These are phyloP conservation scores for Neurospora sp. DNA, from an alignment of 495 filamentous ascomycete species.

Conservation along the genomic window DNA sequence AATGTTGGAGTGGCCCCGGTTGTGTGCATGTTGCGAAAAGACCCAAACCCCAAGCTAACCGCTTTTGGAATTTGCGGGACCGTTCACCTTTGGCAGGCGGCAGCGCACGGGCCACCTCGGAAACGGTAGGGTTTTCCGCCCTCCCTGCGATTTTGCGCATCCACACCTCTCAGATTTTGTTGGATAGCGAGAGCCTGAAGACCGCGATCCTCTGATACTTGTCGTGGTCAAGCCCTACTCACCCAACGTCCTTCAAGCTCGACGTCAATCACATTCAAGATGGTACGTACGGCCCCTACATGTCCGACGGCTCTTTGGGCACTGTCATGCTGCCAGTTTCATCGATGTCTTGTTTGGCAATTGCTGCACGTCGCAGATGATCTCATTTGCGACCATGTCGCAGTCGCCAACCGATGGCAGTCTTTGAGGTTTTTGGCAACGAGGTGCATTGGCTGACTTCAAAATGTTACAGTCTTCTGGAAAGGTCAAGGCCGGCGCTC, in stretches of 20 bases:
- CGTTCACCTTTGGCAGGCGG: slow-evolving; percentile 2
- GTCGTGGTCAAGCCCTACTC: slow-evolving; percentile 22
- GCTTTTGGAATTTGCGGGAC: slow-evolving; percentile 14
- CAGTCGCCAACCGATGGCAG: neutral
- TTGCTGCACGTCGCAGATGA: neutral
- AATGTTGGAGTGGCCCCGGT: slow-evolving; percentile 20
- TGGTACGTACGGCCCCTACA: slow-evolving; percentile 15
- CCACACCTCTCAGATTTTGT: slow-evolving; percentile 27
- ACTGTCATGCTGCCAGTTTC: neutral
- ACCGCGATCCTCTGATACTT: slow-evolving; percentile 18
- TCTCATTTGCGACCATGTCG: neutral
- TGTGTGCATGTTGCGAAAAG: slow-evolving; percentile 27
- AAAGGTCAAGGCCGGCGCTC: slow-evolving; percentile 88
- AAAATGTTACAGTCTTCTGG: slow-evolving; percentile 56
- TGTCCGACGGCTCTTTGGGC: neutral
- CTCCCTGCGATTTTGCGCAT: slow-evolving; percentile 24
- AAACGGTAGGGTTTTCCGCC: slow-evolving; percentile 27
- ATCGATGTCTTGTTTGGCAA: neutral
- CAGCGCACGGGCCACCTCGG: slow-evolving; percentile 14
- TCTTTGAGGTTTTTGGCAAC: neutral
- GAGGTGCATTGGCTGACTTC: slow-evolving; percentile 17
- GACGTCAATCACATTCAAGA: slow-evolving; percentile 20
- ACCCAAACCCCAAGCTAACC: slow-evolving; percentile 28
- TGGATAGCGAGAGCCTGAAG: slow-evolving; percentile 16
- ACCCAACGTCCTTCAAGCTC: slow-evolving; percentile 24